Evolutionary conservation across 345 rosid species (phyloP), one percentile per base, ranked within the genome.

Genomic region (Rubroshorea leprosula): DNA sequence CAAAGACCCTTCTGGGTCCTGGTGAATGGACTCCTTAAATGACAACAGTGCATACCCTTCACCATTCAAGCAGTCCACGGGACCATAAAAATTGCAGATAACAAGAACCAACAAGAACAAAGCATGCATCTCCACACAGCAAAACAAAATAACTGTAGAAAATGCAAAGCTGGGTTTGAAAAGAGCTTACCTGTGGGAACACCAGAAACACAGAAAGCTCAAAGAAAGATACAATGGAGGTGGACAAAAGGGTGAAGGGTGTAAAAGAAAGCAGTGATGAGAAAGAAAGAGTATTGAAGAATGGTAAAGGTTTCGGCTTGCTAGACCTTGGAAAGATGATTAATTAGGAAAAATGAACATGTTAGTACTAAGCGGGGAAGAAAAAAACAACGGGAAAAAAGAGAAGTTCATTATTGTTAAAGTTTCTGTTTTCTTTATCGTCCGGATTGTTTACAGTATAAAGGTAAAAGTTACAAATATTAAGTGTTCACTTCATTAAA

Each of bases 31-130:
- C 64, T 80, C 80, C 67, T 85, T 93, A 21, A 90, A 77, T 12
- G 89, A 80, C 45, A 93, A 66, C 69, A 93, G 85, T 9, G 95
- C 96, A 59, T 57, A 71, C 10, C 96, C 96, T 61, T 93, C 97
- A 27, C 58, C 69, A 57, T 82, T 83, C 77, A 86, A 29, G 63
- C 62, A 66, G 55, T 4, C 63, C 67, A 69, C 75, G 5, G 18
- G 26, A n/a, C 45, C 68, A 58, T 47, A 19, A 55, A 25, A 50
- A 76, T 58, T 67, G 73, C 66, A 71, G 62, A 85, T 57, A 65
- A 78, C 55, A 47, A 71, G 48, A 58, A 65, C 10, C 48, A 68
- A 49, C 38, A 66, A 43, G 51, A 76, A 27, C n/a, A 80, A 39
- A 18, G 74, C 50, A 57, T 66, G 21, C 88, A 82, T 60, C 49